A percentile compares a stretch with the other conserved stretches of the same genome.
phyloP scores from a whole-genome alignment of 176 grass and related monocot genomes.

The Musa acuminata region DNA sequence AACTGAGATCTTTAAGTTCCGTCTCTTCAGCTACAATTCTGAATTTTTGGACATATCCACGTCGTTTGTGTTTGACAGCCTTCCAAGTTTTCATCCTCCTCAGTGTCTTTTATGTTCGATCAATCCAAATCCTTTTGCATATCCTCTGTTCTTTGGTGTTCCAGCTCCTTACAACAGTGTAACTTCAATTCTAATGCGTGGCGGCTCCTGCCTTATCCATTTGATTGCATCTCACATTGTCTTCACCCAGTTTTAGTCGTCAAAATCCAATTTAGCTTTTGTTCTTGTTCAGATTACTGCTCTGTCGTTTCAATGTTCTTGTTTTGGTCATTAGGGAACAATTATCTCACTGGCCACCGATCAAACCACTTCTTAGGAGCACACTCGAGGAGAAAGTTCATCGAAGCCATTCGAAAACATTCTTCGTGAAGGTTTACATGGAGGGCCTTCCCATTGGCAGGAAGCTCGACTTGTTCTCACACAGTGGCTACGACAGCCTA shows the following conservation, averaged over 20 bases:
- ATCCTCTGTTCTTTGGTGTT: too few relatives aligned
- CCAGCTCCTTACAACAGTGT: too few relatives aligned
- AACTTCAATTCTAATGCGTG: too few relatives aligned
- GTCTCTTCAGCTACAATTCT: too few relatives aligned
- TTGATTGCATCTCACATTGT: too few relatives aligned
- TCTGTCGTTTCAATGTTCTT: not conserved
- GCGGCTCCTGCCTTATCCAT: too few relatives aligned
- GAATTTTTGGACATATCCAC: not conserved
- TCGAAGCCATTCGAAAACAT: constrained; percentile 11
- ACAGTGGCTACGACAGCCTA: constrained; percentile 41
- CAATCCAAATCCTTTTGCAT: too few relatives aligned
- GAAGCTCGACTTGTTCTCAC: constrained; percentile 48
- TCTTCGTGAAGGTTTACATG: constrained; percentile 64
- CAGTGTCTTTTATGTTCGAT: too few relatives aligned
- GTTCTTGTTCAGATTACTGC: not conserved
- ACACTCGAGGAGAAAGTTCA: constrained; percentile 20
- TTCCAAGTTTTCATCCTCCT: not conserved
- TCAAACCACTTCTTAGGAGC: constrained; percentile 59
- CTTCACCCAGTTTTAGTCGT: not conserved
- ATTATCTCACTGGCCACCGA: constrained; percentile 40
- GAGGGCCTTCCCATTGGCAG: constrained; percentile 61
- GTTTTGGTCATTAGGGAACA: constrained; percentile 16
- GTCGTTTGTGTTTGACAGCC: not conserved
- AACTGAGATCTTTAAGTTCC: too few relatives aligned
- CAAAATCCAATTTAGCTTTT: not conserved